Evolutionary conservation across 1,284 basidiomycete species (phyloP), one percentile per base, ranked within the genome.

Genomic region (Fomitopsis schrenkii): DNA sequence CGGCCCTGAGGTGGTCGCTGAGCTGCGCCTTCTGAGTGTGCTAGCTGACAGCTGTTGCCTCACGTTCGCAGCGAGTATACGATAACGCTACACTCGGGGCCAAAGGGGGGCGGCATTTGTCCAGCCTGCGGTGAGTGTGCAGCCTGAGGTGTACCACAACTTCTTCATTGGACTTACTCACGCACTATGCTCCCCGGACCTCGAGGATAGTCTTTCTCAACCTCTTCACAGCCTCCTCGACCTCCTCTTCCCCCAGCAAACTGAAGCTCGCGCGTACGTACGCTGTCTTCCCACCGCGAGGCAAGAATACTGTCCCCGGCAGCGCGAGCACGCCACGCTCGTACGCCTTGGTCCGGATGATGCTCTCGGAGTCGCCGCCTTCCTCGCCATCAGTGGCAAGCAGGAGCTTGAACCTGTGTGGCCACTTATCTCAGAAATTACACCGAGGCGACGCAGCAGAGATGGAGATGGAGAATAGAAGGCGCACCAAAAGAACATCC

Each of bases 311-410:
- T 0, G 83, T 85, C 0, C 94, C 94, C 0, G 96, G 96, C 8
- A 98, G 84, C 3, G 93, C 94, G n/a, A 98, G 83, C 1, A 98
- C 93, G 28, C 94, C 94, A 57, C 86, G 86, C 60, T 87, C 85
- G 58, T 92, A 81, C 0, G 95, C 95, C 67, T 89, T 89, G 8
- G 85, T 88, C 58, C 83, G 80, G 67, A 98, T 93, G 56, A 97
- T 71, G 26, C 79, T 76, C 67, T 85, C 86, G 4, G 91, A 93
- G 74, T 98, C 94, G 10, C 83, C 94, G 10, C 83, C 86, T 59
- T 76, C 76, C 59, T 76, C 76, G 65, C 68, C 64, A 33, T 72
- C 68, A n/a, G 60, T 59, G 3, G 58, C 60, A 9, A 87, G 70
- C 15, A 84, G 76, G 36, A 91, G 78, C 71, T 88, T 90, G 75